A percentile compares a stretch with the other conserved stretches of the same genome.
Evolutionary conservation across 305 asterid genomes (phyloP).

Genomic region (Fraxinus floribunda): DNA sequence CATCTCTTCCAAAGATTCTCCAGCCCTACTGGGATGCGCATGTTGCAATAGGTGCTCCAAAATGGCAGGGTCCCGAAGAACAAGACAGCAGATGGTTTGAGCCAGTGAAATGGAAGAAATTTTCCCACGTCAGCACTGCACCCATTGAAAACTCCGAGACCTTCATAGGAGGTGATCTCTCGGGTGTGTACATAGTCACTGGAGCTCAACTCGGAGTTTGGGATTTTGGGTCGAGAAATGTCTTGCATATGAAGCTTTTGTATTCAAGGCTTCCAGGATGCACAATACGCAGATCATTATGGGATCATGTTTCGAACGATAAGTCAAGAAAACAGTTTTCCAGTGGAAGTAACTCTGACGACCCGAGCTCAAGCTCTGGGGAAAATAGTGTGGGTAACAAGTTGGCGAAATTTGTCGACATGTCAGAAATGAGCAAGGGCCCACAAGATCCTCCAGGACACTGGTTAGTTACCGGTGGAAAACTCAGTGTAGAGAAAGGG

Average conservation of each 20-base stretch:
- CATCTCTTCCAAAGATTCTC: slow-evolving; percentile 67
- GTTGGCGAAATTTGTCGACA: slow-evolving; percentile 68
- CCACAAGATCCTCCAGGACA: slow-evolving; percentile 75
- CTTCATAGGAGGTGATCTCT: slow-evolving; percentile 49
- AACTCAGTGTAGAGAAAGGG: slow-evolving; percentile 83
- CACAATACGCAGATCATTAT: slow-evolving; percentile 63
- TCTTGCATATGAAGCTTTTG: slow-evolving; percentile 68
- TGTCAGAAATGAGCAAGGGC: slow-evolving; percentile 68
- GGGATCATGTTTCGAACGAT: slow-evolving; percentile 64
- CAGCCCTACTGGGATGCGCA: slow-evolving; percentile 76
- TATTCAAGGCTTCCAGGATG: slow-evolving; percentile 74
- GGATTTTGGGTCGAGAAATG: slow-evolving; percentile 84
- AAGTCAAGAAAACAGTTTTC: slow-evolving; percentile 32
- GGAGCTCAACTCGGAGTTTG: slow-evolving; percentile 93
- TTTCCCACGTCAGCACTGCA: slow-evolving; percentile 78
- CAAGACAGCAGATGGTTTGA: slow-evolving; percentile 90
- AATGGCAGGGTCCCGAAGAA: slow-evolving; percentile 90
- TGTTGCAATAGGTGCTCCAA: slow-evolving; percentile 76
- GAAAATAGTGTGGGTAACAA: slow-evolving; percentile 51
- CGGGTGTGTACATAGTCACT: slow-evolving; percentile 61
- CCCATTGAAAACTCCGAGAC: slow-evolving; percentile 72
- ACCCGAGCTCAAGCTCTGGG: slow-evolving; percentile 47
- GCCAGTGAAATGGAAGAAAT: slow-evolving; percentile 82
- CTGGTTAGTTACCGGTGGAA: slow-evolving; percentile 89
- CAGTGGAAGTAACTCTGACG: slow-evolving; percentile 26